Conservation (phyloP, 2,329 filamentous ascomycete genomes). For the Cordyceps fumosorosea region DNA sequence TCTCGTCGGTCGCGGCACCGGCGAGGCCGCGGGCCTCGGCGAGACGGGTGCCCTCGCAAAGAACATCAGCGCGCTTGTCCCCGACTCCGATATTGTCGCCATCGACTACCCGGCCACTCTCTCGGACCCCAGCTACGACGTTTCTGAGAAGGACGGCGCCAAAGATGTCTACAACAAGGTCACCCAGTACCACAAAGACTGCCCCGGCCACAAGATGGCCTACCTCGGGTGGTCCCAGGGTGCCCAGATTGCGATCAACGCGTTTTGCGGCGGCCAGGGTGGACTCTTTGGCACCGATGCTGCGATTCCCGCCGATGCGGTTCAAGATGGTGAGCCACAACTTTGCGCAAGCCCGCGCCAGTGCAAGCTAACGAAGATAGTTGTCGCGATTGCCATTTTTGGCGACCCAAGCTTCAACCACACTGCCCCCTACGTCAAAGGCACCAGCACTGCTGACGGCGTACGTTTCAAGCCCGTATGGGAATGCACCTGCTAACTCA, state of each 20-base stretch:
- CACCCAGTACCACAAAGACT: constrained; percentile 26
- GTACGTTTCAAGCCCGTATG: constrained; percentile 23
- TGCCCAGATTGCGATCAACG: constrained; percentile 31
- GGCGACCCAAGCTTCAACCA: constrained; percentile 35
- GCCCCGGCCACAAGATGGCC: constrained; percentile 34
- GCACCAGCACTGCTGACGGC: constrained; percentile 31
- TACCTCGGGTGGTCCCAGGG: constrained; percentile 39
- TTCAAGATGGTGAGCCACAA: constrained; percentile 27
- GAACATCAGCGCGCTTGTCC: constrained; percentile 25
- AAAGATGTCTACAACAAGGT: constrained; percentile 25
- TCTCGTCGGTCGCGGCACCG: constrained; percentile 33
- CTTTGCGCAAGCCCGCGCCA: background rate
- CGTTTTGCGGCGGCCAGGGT: constrained; percentile 31
- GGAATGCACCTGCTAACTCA: background rate
- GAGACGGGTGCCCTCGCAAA: constrained; percentile 27
- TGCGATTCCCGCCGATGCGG: constrained; percentile 21
- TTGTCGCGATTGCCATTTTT: constrained; percentile 34
- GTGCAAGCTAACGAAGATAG: constrained; percentile 20
- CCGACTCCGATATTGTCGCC: constrained; percentile 27
- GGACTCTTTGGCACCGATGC: constrained; percentile 21
- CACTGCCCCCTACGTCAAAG: constrained; percentile 29
- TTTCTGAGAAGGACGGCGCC: constrained; percentile 30
- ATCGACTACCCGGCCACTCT: constrained; percentile 34
- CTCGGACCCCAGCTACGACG: constrained; percentile 25
- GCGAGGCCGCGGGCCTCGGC: constrained; percentile 29